Percentiles rank a stretch among this genome's conserved stretches.
These are phyloP conservation scores for Ceratobasidium sp. DNA, from an alignment of 1,284 basidiomycete genomes.

Conservation along the genomic window DNA sequence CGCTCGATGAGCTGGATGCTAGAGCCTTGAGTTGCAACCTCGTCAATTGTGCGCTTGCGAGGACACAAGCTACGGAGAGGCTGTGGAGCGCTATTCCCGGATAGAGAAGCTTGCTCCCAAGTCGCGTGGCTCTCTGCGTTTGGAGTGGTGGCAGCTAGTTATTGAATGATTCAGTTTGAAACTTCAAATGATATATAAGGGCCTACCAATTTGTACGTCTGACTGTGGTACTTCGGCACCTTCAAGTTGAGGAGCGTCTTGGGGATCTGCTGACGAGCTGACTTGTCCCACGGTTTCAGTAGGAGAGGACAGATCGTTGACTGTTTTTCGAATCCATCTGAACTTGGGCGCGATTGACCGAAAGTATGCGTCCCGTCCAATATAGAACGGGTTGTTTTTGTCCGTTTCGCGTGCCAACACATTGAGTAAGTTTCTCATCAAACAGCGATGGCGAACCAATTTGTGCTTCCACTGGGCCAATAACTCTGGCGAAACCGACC, in stretches of 20 bases:
- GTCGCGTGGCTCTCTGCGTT: not conserved
- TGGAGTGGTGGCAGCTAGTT: not conserved
- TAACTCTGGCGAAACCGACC: not conserved
- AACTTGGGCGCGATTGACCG: too few relatives aligned
- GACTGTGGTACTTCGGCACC: not conserved
- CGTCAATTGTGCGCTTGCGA: not conserved
- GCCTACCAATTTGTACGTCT: not conserved
- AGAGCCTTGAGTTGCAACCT: conserved; percentile 1
- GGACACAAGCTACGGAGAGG: not conserved
- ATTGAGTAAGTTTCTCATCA: not conserved
- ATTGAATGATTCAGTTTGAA: not conserved
- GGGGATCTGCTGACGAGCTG: too few relatives aligned
- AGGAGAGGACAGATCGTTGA: too few relatives aligned
- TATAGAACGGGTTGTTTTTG: too few relatives aligned
- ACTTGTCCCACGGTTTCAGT: too few relatives aligned
- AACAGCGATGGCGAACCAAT: not conserved
- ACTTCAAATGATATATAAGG: too few relatives aligned
- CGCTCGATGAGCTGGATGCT: conserved; percentile 3
- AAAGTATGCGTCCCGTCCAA: too few relatives aligned
- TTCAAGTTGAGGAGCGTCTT: too few relatives aligned
- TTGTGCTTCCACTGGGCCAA: not conserved
- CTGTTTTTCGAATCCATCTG: not conserved
- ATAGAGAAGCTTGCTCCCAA: not conserved
- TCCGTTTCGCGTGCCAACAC: not conserved
- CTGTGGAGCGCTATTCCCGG: not conserved